phyloP scores from a whole-genome alignment of 179 eudicot species.

The Actinidia arguta region DNA sequence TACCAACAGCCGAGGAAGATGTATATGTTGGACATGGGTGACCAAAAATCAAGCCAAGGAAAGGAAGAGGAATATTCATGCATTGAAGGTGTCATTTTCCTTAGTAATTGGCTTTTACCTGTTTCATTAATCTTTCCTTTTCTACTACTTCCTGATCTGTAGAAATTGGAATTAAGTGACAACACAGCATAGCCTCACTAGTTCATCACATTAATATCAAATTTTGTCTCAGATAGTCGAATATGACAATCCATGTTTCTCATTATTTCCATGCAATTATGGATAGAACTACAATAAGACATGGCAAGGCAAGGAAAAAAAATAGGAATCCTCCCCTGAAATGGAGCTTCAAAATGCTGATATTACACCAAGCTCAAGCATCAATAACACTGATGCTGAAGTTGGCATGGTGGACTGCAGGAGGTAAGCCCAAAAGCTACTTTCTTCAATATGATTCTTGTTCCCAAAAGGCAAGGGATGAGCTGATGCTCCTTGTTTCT shows the following conservation, averaged over 20 bases:
- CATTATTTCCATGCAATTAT: not conserved
- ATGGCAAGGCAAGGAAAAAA: not conserved
- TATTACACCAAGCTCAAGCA: too few relatives aligned
- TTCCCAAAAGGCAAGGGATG: not conserved
- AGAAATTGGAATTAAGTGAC: not conserved
- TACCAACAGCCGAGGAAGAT: not conserved
- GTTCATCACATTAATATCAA: not conserved
- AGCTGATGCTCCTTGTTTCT: conserved; percentile 28
- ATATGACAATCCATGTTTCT: not conserved
- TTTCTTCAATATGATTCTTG: not conserved
- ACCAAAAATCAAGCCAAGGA: not conserved
- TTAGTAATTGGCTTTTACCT: not conserved
- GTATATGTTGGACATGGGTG: not conserved
- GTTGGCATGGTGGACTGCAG: too few relatives aligned
- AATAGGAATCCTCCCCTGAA: not conserved
- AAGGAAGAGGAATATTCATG: too few relatives aligned
- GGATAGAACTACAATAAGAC: not conserved
- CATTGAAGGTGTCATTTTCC: too few relatives aligned
- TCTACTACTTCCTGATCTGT: not conserved
- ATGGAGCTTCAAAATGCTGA: too few relatives aligned
- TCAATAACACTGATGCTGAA: too few relatives aligned
- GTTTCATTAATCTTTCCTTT: not conserved
- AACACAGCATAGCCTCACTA: not conserved
- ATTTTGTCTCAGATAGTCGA: not conserved
- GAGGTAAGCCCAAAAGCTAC: not conserved